Base-by-base conservation (phyloP, 169 alveolate genomes). In the Babesia ovis region DNA sequence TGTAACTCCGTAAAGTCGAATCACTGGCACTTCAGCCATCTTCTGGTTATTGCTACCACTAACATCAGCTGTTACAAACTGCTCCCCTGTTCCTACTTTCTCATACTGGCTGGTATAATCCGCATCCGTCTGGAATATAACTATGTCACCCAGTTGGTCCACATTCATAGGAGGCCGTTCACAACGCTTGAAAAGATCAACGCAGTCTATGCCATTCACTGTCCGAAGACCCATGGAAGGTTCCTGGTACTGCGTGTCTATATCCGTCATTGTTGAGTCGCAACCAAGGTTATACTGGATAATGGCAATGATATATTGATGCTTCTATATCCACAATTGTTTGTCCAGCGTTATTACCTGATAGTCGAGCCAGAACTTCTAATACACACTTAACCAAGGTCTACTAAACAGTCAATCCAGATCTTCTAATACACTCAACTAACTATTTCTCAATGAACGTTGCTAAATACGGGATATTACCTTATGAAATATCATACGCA, bases 1-100 rank as follows among this genome's bases (percentile, higher is more conserved):
- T 35, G 87, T 87, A 4, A 87, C 84, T 14, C 88, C 85, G 68
- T 83, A 87, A 3, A 87, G 72, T 16, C 91, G 57, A 46, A 87
- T 75, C 32, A 84, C 46, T 9, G 93, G 83, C 32, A 71, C 42
- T 23, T 80, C 88, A 14, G 77, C 62, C 35, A n/a, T 31, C 42
- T 34, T 39, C 53, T 18, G 42, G 34, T 23, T 14, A 16, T 48
- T 43, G 27, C 42, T 55, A 14, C 39, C n/a, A 4, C 4, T 35
- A 20, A 23, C 25, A 20, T 23, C 54, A 34, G 57, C 12, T 43
- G 39, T 42, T 8, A 31, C 1, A 20, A 25, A 16, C 41, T 35
- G 22, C 8, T 32, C 64, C 20, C 56, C 64, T 1, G 53, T 4
- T 2, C 37, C 83, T 4, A 61, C 58, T 16, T 43, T 31, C 22